phyloP scores from a whole-genome alignment of 495 filamentous ascomycete genomes.

The Rostrohypoxylon terebratum region DNA sequence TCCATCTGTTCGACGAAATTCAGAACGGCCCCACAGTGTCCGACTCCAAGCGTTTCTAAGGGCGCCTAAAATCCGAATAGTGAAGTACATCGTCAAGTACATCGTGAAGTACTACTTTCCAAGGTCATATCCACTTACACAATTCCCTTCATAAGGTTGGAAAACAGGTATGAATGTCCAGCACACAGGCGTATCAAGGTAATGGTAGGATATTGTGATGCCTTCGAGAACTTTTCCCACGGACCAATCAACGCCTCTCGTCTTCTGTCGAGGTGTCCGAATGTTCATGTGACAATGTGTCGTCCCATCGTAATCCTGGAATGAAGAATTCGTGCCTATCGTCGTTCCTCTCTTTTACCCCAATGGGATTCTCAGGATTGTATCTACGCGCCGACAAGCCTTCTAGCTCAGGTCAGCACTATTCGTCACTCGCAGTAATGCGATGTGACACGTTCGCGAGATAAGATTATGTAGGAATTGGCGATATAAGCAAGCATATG shows the following conservation, averaged over 20 bases:
- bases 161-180: neutral
- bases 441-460: conserved; percentile 28
- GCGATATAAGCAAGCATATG: neutral
- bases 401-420: conserved; percentile 31
- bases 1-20: conserved; percentile 19
- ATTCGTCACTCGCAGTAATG: conserved; percentile 38
- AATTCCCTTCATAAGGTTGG: conserved; percentile 1
- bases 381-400: conserved; percentile 46
- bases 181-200: neutral
- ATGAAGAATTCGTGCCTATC: conserved; percentile 37
- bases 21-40: conserved; percentile 47
- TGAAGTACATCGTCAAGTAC: conserved; percentile 21
- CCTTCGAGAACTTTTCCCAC: conserved; percentile 36
- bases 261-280: conserved; percentile 1
- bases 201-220: conserved; percentile 11
- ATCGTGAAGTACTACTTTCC: conserved; percentile 14
- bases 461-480: conserved; percentile 7
- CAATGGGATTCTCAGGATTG: conserved; percentile 34
- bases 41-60: conserved; percentile 56
- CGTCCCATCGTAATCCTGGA: conserved; percentile 33
- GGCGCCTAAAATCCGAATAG: conserved; percentile 55
- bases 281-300: conserved; percentile 22
- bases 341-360: conserved; percentile 41
- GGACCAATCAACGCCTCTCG: conserved; percentile 6
- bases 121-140: neutral